A percentile compares a stretch with the other conserved stretches of the same genome.
phyloP scores from a whole-genome alignment of 1,284 basidiomycete genomes.

The Coniferiporia sulphurascens region DNA sequence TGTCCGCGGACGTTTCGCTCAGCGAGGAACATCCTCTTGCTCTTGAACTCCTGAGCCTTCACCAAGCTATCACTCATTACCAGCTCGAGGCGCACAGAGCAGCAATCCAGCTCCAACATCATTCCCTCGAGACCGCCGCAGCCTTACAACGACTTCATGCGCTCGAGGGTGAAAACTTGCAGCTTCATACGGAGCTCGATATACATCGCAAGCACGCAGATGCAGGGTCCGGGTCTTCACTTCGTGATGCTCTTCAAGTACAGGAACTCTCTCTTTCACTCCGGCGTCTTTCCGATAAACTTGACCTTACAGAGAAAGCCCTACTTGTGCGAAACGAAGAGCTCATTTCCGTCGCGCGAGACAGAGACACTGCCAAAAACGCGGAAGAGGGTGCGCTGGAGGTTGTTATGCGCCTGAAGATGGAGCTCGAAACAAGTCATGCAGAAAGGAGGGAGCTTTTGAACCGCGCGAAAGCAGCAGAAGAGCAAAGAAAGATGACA shows the following conservation, averaged over 20 bases:
- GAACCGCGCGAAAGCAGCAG: slow-evolving; percentile 37
- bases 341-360: slow-evolving; percentile 37
- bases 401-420: slow-evolving; percentile 43
- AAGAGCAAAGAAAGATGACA: slow-evolving; percentile 55
- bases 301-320: slow-evolving; percentile 50
- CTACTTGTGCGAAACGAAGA: slow-evolving; percentile 48
- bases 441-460: slow-evolving; percentile 43
- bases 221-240: slow-evolving; percentile 23
- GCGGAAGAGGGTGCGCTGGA: slow-evolving; percentile 47
- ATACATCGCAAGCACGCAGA: slow-evolving; percentile 48
- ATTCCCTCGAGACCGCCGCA: slow-evolving; percentile 48
- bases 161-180: slow-evolving; percentile 54
- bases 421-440: slow-evolving; percentile 44
- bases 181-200: slow-evolving; percentile 47
- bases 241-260: slow-evolving; percentile 45
- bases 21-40: slow-evolving; percentile 58
- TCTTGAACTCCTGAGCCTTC: slow-evolving; percentile 58
- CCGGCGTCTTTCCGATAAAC: slow-evolving; percentile 62
- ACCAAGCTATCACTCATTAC: slow-evolving; percentile 58
- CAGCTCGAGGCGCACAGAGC: slow-evolving; percentile 67
- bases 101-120: slow-evolving; percentile 60
- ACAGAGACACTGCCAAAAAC: slow-evolving; percentile 39
- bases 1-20: slow-evolving; percentile 6
- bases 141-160: slow-evolving; percentile 42
- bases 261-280: slow-evolving; percentile 63